Evolutionary conservation across 2,329 filamentous ascomycete genomes (phyloP), one percentile per base, ranked within the genome.

Genomic region (Ceratocystis lukuohia): DNA sequence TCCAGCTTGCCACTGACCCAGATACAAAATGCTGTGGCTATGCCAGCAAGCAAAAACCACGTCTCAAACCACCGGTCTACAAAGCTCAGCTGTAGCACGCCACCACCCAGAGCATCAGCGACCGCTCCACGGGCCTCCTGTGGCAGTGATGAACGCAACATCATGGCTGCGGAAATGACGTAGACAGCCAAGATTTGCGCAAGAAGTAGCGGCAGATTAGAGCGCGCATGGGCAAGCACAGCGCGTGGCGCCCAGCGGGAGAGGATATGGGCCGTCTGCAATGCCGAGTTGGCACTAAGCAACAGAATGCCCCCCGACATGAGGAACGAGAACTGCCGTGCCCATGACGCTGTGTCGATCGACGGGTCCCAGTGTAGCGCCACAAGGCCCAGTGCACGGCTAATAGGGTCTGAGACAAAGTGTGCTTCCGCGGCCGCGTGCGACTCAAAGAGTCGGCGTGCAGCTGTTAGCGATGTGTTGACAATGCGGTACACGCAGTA

Each of bases 401-500:
- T 95, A 73, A 96, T 88, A 0, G 91, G 91, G 73, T 96, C 91
- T 69, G 73, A 75, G 41, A 61, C 65, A 57, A 53, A 62, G 10
- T 71, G 69, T 25, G 62, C 45, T 50, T 45, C n/a, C 30, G 63
- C 10, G 44, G 76, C 74, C 12, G 71, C 67, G 3, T 37, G 59
- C 0, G 77, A 76, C 66, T 78, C 76, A 67, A 80, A 80, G 65
- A 77, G 70, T 46, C 89, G 85, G 3, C 86, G 86, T 3, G 89
- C 70, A 1, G 84, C 87, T 1, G 88, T 86, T 4, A 92, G 72
- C 0, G 80, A 80, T 0, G 89, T 94, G 1, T 89, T 88, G 20
- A 83, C 74, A 69, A 96, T 88, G 65, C 91, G 88, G 76, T 94
- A 95, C 44, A 93, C 77, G 77, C 91, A 96, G 79, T 96, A 96